phyloP scores from a whole-genome alignment of 495 filamentous ascomycete species.

The Aspergillus homomorphus region DNA sequence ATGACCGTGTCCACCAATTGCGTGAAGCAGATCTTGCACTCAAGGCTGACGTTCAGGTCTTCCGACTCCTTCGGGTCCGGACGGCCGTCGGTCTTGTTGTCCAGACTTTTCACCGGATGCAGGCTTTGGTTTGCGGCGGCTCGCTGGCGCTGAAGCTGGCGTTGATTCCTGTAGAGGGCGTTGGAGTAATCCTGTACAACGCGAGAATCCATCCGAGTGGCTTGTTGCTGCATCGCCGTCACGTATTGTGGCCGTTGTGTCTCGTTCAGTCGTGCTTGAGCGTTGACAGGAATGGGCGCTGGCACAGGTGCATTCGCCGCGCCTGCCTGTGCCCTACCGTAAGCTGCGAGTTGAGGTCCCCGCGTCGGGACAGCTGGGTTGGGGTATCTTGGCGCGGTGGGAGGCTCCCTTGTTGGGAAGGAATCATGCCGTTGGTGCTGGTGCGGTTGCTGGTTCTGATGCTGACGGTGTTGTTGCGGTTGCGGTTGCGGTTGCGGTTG shows the following conservation, averaged over 20 bases:
- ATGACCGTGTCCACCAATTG: slow-evolving; percentile 53
- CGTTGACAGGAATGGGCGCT: background rate
- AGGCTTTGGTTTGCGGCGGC: background rate
- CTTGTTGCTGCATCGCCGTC: background rate
- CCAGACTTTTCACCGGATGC: slow-evolving; percentile 13
- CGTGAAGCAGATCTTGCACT: slow-evolving; percentile 54
- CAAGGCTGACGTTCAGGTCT: slow-evolving; percentile 47
- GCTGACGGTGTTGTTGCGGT: background rate
- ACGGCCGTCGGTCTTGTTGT: slow-evolving; percentile 18
- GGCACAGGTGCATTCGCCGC: background rate
- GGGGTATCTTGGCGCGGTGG: background rate
- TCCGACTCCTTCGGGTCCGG: slow-evolving; percentile 47
- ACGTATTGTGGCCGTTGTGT: background rate
- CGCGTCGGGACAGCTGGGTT: too few species aligned
- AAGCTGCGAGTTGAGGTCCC: background rate
- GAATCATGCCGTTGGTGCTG: background rate
- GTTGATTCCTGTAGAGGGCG: background rate
- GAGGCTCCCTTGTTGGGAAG: background rate
- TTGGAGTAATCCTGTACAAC: background rate
- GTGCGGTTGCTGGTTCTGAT: background rate
- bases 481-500: background rate
- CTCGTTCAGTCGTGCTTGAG: background rate
- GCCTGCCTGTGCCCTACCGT: background rate
- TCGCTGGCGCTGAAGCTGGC: background rate
- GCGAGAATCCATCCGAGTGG: background rate